Percentiles rank a stretch among this genome's conserved stretches.
These are phyloP conservation scores for Neospermospora avenae DNA, from an alignment of 2,329 filamentous ascomycete genomes.

Conservation along the genomic window DNA sequence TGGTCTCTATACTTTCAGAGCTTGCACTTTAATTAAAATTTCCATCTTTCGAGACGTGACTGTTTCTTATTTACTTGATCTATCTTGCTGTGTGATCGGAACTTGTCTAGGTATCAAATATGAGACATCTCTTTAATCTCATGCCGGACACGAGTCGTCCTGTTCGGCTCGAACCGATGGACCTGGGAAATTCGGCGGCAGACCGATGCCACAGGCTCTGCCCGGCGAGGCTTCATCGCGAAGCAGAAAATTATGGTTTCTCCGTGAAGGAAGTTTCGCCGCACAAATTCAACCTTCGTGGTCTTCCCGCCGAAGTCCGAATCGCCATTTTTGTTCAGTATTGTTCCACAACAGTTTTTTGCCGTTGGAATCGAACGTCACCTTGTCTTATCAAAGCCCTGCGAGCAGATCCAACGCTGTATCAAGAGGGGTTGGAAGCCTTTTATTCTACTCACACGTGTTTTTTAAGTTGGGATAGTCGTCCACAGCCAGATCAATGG, in stretches of 20 bases:
- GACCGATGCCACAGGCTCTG: neutral
- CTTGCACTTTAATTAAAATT: no score
- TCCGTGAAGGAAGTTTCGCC: neutral
- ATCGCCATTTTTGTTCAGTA: neutral
- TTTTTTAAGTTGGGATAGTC: neutral
- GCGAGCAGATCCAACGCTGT: neutral
- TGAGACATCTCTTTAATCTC: neutral
- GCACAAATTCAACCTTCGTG: neutral
- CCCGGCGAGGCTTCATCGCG: neutral
- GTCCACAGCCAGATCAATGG: no score
- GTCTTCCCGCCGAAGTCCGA: neutral
- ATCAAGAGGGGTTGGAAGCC: neutral
- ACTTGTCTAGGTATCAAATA: no score
- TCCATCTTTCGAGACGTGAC: no score
- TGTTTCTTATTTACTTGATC: no score
- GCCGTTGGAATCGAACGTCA: neutral
- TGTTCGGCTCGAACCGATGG: neutral
- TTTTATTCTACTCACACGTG: neutral
- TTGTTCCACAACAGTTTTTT: no score
- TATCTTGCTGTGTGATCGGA: no score
- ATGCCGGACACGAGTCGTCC: neutral
- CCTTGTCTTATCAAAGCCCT: neutral
- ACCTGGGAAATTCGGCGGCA: neutral
- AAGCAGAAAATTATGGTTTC: neutral
- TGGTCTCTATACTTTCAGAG: no score